Percentiles rank a stretch among this genome's conserved stretches.
These are phyloP conservation scores for Candida oleophila DNA, from an alignment of 805 yeast genomes.

Conservation along the genomic window DNA sequence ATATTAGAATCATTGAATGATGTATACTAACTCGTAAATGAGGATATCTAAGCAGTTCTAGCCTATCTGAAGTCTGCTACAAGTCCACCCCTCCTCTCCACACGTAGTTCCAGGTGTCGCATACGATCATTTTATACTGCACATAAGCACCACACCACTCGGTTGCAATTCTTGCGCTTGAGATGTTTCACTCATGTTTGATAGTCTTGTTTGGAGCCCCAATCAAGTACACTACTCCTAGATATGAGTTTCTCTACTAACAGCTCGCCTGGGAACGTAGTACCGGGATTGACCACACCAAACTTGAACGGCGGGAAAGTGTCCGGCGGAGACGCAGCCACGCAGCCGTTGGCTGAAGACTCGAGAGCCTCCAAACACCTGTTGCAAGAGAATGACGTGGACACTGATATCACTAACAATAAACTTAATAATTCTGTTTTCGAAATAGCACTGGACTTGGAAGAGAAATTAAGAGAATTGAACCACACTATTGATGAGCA, in stretches of 20 bases:
- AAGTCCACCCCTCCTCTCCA: no score
- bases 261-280: slow-evolving; percentile 5
- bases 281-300: slow-evolving; percentile 35
- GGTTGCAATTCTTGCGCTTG: neutral
- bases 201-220: neutral
- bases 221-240: no score
- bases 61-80: no score
- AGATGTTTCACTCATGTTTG: neutral
- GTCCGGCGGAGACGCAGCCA: slow-evolving; percentile 1
- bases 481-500: slow-evolving; percentile 21
- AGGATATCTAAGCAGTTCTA: neutral
- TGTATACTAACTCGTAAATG: neutral
- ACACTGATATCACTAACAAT: slow-evolving; percentile 8
- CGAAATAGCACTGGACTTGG: slow-evolving; percentile 36
- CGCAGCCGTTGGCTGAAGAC: neutral
- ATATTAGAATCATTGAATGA: neutral
- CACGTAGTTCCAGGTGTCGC: neutral
- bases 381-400: slow-evolving; percentile 1
- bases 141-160: neutral
- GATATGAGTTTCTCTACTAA: slow-evolving; percentile 1
- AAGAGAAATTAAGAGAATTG: slow-evolving; percentile 21
- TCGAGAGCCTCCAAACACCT: slow-evolving; percentile 2
- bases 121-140: neutral
- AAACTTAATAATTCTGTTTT: slow-evolving; percentile 19
- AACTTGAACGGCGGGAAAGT: slow-evolving; percentile 29